A percentile compares a stretch with the other conserved stretches of the same genome.
Evolutionary conservation across 2,329 filamentous ascomycete genomes (phyloP).

Genomic region (Aspergillus sp.): DNA sequence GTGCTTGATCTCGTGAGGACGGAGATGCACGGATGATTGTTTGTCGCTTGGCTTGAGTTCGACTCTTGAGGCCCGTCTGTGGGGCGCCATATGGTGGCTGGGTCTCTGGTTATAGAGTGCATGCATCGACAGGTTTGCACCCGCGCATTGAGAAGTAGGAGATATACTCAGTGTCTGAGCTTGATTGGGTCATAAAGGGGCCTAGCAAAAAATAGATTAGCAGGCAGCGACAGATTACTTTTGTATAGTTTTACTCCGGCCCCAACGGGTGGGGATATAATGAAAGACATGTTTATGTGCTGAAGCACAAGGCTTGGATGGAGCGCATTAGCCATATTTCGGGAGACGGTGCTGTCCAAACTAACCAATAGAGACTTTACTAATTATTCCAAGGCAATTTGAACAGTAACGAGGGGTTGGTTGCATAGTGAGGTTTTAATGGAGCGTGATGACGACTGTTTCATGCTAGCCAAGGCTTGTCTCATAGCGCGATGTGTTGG

Average conservation of each 20-base stretch:
- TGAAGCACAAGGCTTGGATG: not conserved
- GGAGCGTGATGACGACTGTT: not conserved
- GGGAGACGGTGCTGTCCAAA: not conserved
- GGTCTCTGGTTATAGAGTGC: not conserved
- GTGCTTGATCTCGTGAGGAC: conserved; percentile 1
- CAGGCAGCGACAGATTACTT: not conserved
- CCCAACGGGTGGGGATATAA: not conserved
- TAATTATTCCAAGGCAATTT: not conserved
- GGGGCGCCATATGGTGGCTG: not conserved
- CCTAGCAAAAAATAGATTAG: not conserved
- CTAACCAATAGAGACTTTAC: too few relatives aligned
- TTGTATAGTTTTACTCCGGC: not conserved
- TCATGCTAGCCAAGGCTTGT: conserved; percentile 5
- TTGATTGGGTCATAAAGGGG: not conserved
- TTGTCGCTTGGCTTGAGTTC: not conserved
- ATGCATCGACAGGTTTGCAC: not conserved
- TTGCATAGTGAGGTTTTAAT: not conserved
- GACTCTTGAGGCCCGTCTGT: not conserved
- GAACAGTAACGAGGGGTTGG: not conserved
- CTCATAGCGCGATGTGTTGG: conserved; percentile 4
- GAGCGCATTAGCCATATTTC: not conserved
- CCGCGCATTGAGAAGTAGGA: not conserved
- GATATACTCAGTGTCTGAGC: not conserved
- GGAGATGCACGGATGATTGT: not conserved
- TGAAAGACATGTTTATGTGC: not conserved